Percentiles rank a stretch among this genome's conserved stretches.
phyloP scores from a whole-genome alignment of 2,329 filamentous ascomycete genomes.

The Epichloe baconii region DNA sequence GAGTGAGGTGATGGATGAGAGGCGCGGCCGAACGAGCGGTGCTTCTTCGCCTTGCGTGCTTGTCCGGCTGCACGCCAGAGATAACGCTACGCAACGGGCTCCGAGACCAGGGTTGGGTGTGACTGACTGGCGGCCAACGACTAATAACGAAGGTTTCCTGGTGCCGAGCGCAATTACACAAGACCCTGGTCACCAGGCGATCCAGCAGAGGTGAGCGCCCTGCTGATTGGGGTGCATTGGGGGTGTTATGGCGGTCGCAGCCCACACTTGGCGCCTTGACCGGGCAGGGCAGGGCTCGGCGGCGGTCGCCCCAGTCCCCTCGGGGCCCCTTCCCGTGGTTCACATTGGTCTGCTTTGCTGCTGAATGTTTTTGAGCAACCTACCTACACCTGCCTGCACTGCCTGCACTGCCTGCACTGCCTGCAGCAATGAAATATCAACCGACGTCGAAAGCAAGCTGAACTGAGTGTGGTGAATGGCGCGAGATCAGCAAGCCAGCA shows the following conservation, averaged over 20 bases:
- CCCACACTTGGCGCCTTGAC: neutral
- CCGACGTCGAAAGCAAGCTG: too few species aligned
- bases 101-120: neutral
- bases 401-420: too few species aligned
- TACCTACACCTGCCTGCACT: too few species aligned
- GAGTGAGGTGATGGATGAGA: too few species aligned
- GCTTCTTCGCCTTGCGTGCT: neutral
- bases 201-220: neutral
- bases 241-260: neutral
- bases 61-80: neutral
- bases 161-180: slow-evolving; percentile 4
- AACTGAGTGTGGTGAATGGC: neutral
- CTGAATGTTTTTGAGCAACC: neutral
- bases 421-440: too few species aligned
- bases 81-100: neutral
- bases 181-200: slow-evolving; percentile 4
- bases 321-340: neutral
- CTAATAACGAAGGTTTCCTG: neutral
- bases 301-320: neutral
- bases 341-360: neutral
- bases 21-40: too few species aligned
- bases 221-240: slow-evolving; percentile 5
- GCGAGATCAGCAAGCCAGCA: neutral
- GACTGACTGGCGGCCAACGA: neutral
- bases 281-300: neutral